A percentile compares a stretch with the other conserved stretches of the same genome.
Conservation (phyloP, 2,329 filamentous ascomycete genomes). For the Hypomyces rosellus region DNA sequence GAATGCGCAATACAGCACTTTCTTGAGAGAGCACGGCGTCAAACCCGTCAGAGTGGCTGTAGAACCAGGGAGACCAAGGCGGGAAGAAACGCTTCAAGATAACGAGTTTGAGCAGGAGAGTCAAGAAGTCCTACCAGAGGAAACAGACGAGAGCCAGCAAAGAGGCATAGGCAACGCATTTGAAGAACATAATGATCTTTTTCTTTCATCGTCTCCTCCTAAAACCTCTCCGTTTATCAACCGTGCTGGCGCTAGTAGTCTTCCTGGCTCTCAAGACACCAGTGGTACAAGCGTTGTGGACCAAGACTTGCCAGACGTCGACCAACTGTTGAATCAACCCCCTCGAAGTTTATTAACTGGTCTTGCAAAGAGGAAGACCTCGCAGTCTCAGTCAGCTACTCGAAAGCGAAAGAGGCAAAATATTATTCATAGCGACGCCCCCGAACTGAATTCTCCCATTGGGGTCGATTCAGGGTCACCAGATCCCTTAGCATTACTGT, state of each 20-base stretch:
- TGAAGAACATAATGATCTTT: conserved; percentile 16
- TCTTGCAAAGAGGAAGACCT: conserved; percentile 18
- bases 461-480: background rate
- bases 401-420: conserved; percentile 26
- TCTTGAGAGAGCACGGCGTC: conserved; percentile 49
- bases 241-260: conserved; percentile 26
- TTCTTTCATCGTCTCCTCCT: conserved; percentile 24
- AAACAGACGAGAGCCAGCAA: conserved; percentile 32
- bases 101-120: conserved; percentile 47
- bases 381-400: conserved; percentile 20
- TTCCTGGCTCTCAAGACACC: conserved; percentile 29
- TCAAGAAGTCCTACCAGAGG: conserved; percentile 30
- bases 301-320: conserved; percentile 32
- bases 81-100: conserved; percentile 44
- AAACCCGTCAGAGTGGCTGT: conserved; percentile 42
- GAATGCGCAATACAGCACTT: conserved; percentile 46
- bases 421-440: conserved; percentile 26
- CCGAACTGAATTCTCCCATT: conserved; percentile 14
- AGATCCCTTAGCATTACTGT: background rate
- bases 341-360: conserved; percentile 12
- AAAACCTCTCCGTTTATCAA: conserved; percentile 22
- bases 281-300: conserved; percentile 32
- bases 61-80: conserved; percentile 19
- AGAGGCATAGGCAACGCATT: conserved; percentile 14
- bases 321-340: conserved; percentile 25